A percentile compares a stretch with the other conserved stretches of the same genome.
Conservation (phyloP, 2,329 filamentous ascomycete genomes). For the Trichoderma koningii region DNA sequence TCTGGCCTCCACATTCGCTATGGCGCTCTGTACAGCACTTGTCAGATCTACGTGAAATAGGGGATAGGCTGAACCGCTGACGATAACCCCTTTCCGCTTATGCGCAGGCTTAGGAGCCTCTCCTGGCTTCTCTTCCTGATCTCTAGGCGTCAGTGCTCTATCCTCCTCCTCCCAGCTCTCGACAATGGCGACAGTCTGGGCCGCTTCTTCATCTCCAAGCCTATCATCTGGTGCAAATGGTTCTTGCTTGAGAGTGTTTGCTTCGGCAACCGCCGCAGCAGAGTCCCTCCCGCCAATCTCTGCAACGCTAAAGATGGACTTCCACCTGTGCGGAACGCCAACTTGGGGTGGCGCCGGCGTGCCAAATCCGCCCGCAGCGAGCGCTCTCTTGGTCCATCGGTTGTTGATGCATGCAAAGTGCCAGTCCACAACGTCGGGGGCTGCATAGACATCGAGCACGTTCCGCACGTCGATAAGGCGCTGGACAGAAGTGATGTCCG, state of each 20-base stretch:
- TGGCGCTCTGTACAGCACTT: slow-evolving; percentile 82
- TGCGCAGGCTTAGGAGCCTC: slow-evolving; percentile 36
- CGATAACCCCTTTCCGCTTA: slow-evolving; percentile 60
- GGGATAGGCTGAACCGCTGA: slow-evolving; percentile 85
- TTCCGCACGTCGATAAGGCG: slow-evolving; percentile 92
- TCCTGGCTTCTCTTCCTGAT: slow-evolving; percentile 36
- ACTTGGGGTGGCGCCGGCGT: slow-evolving; percentile 61
- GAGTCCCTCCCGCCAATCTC: slow-evolving; percentile 75
- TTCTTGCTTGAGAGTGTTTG: slow-evolving; percentile 55
- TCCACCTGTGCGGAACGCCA: slow-evolving; percentile 70
- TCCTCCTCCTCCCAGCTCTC: slow-evolving; percentile 37
- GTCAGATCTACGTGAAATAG: slow-evolving; percentile 94
- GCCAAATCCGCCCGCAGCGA: slow-evolving; percentile 85
- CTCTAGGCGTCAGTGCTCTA: neutral
- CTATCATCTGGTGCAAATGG: slow-evolving; percentile 22
- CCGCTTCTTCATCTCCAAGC: slow-evolving; percentile 43
- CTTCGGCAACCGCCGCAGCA: slow-evolving; percentile 69
- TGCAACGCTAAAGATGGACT: slow-evolving; percentile 91
- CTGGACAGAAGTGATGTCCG: slow-evolving; percentile 91
- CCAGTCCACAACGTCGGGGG: slow-evolving; percentile 86
- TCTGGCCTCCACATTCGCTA: slow-evolving; percentile 71
- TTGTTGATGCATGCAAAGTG: slow-evolving; percentile 94
- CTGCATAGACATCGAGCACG: slow-evolving; percentile 82
- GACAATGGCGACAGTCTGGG: slow-evolving; percentile 34
- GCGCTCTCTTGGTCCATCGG: slow-evolving; percentile 84